Conservation (phyloP, 2,329 filamentous ascomycete species). For the Verticillium alfalfae region DNA sequence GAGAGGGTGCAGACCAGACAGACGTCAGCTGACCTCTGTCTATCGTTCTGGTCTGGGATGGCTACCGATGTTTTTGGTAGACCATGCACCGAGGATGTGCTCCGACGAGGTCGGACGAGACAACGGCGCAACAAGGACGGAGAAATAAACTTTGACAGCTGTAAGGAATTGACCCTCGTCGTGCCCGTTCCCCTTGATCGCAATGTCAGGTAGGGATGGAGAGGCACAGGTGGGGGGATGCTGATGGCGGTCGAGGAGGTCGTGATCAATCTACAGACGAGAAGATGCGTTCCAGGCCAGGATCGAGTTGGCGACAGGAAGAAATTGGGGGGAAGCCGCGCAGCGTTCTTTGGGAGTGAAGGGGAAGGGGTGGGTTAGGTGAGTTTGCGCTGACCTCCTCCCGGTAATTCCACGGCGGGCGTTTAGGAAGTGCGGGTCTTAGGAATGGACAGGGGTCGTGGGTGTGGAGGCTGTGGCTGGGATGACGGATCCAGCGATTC, state of each 20-base stretch:
- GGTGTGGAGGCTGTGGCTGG: neutral
- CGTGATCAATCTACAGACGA: neutral
- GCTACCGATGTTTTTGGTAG: neutral
- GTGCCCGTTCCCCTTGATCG: neutral
- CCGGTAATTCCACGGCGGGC: conserved; percentile 1
- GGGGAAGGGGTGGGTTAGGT: conserved; percentile 2
- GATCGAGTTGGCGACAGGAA: neutral
- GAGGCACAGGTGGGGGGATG: neutral
- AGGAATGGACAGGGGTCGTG: neutral
- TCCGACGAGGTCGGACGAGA: neutral
- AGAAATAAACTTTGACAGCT: neutral
- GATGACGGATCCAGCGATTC: neutral
- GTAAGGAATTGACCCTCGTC: neutral
- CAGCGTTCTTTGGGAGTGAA: conserved; percentile 1
- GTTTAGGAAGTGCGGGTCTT: neutral
- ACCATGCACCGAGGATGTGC: neutral
- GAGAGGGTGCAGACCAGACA: neutral
- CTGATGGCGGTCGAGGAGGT: neutral
- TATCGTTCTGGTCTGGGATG: neutral
- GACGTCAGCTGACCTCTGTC: neutral
- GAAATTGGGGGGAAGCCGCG: conserved; percentile 1
- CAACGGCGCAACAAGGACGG: neutral
- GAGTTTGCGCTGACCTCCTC: neutral
- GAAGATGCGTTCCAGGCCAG: neutral
- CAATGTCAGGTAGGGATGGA: neutral